Evolutionary conservation across 2,329 filamentous ascomycete species (phyloP).

Genomic region (Stagonosporopsis chrysanthemi): DNA sequence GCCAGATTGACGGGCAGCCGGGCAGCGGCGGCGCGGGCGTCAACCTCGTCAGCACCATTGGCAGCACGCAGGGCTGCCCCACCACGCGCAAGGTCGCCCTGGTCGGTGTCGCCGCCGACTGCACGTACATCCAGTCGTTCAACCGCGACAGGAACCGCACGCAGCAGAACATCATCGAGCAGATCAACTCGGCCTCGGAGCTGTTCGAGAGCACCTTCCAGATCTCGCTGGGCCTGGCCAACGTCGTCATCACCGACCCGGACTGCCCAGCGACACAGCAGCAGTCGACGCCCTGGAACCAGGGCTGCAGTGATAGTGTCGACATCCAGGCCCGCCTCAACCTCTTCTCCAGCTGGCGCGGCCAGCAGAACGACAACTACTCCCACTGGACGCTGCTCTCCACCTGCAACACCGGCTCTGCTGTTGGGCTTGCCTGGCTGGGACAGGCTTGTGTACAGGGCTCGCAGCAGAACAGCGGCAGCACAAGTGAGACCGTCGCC

Average conservation of each 20-base stretch:
- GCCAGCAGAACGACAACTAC: constrained; percentile 76
- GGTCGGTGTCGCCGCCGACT: constrained; percentile 91
- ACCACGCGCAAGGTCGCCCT: constrained; percentile 89
- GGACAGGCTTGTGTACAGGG: constrained; percentile 79
- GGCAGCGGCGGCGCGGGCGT: constrained; percentile 79
- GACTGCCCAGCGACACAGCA: constrained; percentile 76
- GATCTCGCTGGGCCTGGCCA: constrained; percentile 88
- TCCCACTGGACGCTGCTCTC: constrained; percentile 93
- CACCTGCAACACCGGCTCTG: constrained; percentile 79
- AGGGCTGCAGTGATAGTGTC: constrained; percentile 68
- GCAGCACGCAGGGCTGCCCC: constrained; percentile 83
- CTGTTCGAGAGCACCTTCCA: constrained; percentile 93
- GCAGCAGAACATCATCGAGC: constrained; percentile 76
- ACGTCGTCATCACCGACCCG: constrained; percentile 78
- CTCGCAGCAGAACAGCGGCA: constrained; percentile 55
- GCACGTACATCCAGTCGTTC: constrained; percentile 81
- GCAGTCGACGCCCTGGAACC: constrained; percentile 80
- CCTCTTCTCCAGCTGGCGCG: constrained; percentile 88
- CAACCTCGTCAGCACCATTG: constrained; percentile 80
- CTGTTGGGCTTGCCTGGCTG: constrained; percentile 92
- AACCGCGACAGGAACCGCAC: constrained; percentile 73
- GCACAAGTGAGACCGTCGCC: constrained; percentile 73
- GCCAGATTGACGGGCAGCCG: constrained; percentile 71
- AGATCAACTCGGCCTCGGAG: constrained; percentile 86
- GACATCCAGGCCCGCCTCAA: constrained; percentile 82